A percentile compares a stretch with the other conserved stretches of the same genome.
Evolutionary conservation across 2,329 filamentous ascomycete species (phyloP).

Genomic region (Fusarium chaquense): DNA sequence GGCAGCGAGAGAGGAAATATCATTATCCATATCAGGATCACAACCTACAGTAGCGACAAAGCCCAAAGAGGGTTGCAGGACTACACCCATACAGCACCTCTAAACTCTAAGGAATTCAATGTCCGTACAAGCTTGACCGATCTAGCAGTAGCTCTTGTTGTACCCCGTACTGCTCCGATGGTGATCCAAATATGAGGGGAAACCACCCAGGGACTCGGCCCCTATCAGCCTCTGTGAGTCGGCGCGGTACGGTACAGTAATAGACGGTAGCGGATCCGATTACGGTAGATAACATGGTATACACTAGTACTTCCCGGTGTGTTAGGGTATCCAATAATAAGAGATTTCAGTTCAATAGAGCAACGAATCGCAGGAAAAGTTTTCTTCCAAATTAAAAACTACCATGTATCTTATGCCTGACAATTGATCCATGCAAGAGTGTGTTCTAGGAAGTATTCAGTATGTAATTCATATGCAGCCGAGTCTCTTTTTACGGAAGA

Average conservation of each 20-base stretch:
- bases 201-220: conserved; percentile 6
- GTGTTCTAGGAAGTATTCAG: conserved; percentile 9
- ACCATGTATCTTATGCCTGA: conserved; percentile 1
- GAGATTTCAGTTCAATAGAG: background rate
- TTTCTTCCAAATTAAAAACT: background rate
- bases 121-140: conserved; percentile 18
- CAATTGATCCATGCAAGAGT: conserved; percentile 17
- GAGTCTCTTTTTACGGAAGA: conserved; percentile 28
- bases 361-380: conserved; percentile 3
- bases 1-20: conserved; percentile 13
- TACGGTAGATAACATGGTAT: conserved; percentile 4
- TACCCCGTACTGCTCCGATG: conserved; percentile 41
- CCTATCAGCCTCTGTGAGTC: conserved; percentile 3
- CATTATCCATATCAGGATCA: conserved; percentile 6
- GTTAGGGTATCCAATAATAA: background rate
- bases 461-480: conserved; percentile 30
- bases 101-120: conserved; percentile 40
- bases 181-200: conserved; percentile 12
- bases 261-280: conserved; percentile 23
- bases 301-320: too few species aligned
- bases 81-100: conserved; percentile 8
- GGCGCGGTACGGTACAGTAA: conserved; percentile 18
- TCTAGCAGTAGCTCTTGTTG: conserved; percentile 3
- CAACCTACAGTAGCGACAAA: conserved; percentile 7
- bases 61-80: conserved; percentile 19